Base-by-base conservation (phyloP, 2,329 filamentous ascomycete species). In the Botrytis byssoidea region DNA sequence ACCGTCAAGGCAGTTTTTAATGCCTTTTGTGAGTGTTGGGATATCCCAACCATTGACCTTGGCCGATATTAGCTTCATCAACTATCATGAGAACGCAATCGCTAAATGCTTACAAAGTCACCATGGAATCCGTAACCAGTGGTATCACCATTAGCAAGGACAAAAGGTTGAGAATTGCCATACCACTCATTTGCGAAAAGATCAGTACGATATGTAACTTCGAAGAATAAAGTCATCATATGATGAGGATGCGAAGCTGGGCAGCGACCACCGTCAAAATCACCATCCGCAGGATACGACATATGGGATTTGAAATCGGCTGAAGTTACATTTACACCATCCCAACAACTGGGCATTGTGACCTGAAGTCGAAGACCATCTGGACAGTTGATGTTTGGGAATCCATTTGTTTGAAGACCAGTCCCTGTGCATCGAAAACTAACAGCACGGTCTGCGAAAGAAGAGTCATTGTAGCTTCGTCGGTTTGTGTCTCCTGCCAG, bases 261-360 rank as follows among this genome's bases (percentile, higher is more conserved):
- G 76, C 88, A 90, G 9, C 76, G 74, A 16, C 88, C 88, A 55
- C 81, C 83, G 44, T 84, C 78, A 9, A 78, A 81, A 16, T 73
- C 46, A 2, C 77, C 77, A 37, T 72, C 77, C 61, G 77, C 79
- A 1, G 87, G 88, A 74, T 88, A 89, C 1, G 83, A 82, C 79
- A 90, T 84, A 76, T 90, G 89, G 68, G 82, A 86, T 77, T 85
- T 86, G 80, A 90, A 88, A 79, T 90, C 83, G 0, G 82, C 70
- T 6, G 84, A 84, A 78, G 90, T 88, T 37, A 88, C 78, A 75
- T 89, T 85, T 67, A 83, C 82, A 55, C 89, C 89, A 74, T 91
- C 85, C 89, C 89, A 91, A 83, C 89, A 91, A 65, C 74, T 78
- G 1, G 88, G 88, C 80, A 90, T 90, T 78, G 85, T 86, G 37